phyloP scores from a whole-genome alignment of 805 yeast species.

The Saccharomycopsis sp. region DNA sequence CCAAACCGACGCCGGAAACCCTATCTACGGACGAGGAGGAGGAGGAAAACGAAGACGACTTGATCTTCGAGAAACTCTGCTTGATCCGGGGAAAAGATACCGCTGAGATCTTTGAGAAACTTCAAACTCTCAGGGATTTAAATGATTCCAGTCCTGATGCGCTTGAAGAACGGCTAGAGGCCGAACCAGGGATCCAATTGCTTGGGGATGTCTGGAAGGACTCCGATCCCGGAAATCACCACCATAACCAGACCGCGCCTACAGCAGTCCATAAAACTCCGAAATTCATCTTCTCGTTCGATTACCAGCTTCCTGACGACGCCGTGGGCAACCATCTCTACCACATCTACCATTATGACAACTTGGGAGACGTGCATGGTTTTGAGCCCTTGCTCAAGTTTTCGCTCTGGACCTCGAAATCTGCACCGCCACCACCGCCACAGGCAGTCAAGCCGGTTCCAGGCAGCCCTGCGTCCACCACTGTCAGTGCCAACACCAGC shows the following conservation, averaged over 20 bases:
- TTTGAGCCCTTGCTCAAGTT: conserved; percentile 11
- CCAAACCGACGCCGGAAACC: background rate
- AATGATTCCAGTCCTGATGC: background rate
- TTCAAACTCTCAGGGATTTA: conserved; percentile 3
- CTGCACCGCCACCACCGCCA: background rate
- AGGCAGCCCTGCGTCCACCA: background rate
- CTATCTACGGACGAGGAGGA: background rate
- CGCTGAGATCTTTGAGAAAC: conserved; percentile 14
- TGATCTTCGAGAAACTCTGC: conserved; percentile 17
- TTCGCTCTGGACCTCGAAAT: conserved; percentile 3
- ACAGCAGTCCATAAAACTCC: conserved; percentile 4
- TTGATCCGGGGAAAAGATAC: conserved; percentile 13
- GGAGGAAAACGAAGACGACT: conserved; percentile 11
- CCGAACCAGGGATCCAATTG: conserved; percentile 12
- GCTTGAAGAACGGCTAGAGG: conserved; percentile 6
- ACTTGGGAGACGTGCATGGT: conserved; percentile 3
- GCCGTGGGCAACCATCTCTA: conserved; percentile 16
- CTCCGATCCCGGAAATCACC: conserved; percentile 9
- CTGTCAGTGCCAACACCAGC: background rate
- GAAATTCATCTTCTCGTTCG: conserved; percentile 16
- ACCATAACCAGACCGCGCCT: background rate
- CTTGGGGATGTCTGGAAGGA: conserved; percentile 21
- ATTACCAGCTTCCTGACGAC: conserved; percentile 11
- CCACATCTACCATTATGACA: conserved; percentile 8
- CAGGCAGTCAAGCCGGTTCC: background rate